Percentiles rank a stretch among this genome's conserved stretches.
Evolutionary conservation across 257 asterid species (phyloP).

Genomic region (Scutellaria barbata): DNA sequence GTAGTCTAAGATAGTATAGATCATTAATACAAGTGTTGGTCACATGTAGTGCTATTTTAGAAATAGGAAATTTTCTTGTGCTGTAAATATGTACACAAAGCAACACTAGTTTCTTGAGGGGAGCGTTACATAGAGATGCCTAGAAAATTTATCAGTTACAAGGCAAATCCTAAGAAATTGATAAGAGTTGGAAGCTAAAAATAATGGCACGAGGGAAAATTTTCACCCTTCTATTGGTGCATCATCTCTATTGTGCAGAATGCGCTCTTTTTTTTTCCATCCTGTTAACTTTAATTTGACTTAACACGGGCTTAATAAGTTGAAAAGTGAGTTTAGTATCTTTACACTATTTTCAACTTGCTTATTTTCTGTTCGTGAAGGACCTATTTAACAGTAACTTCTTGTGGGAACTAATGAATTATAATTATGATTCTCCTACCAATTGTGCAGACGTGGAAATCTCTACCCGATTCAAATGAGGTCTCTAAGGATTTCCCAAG

Average conservation of each 20-base stretch:
- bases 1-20: neutral
- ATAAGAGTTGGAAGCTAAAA: neutral
- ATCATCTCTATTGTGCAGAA: no score
- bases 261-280: no score
- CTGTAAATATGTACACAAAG: neutral
- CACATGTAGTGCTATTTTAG: neutral
- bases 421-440: conserved; percentile 10
- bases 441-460: conserved; percentile 86
- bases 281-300: no score
- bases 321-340: no score
- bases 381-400: neutral
- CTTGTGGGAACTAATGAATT: conserved; percentile 14
- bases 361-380: conserved; percentile 2
- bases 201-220: neutral
- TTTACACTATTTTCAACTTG: neutral
- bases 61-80: neutral
- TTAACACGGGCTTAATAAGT: no score
- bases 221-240: neutral
- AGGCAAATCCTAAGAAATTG: neutral
- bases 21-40: neutral
- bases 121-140: neutral
- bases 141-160: neutral
- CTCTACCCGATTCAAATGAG: conserved; percentile 94
- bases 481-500: conserved; percentile 79
- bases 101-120: neutral